These are phyloP conservation scores for Globisporangium mamillatum DNA, from an alignment of 352 stramenopile species.

Conservation along the genomic window DNA sequence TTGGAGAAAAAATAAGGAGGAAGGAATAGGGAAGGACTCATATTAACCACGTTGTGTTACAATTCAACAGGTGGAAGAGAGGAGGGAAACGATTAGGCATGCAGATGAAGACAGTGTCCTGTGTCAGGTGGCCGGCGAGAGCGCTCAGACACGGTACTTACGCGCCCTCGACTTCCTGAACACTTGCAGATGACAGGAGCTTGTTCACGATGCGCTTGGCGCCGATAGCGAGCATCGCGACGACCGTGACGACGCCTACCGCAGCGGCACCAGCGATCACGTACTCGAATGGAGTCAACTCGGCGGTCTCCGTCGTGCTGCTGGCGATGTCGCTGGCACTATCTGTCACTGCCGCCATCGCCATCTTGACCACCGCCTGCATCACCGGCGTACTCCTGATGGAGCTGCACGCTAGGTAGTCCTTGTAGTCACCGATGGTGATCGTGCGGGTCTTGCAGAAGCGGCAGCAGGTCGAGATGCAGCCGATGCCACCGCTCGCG, in stretches of 20 bases:
- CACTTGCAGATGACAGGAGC: neutral
- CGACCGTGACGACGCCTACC: slow-evolving; percentile 15
- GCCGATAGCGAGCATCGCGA: slow-evolving; percentile 13
- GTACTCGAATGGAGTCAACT: slow-evolving; percentile 8
- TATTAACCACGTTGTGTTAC: neutral
- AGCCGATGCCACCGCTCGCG: neutral
- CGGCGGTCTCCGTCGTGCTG: neutral
- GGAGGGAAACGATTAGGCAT: neutral
- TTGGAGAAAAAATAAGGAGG: neutral
- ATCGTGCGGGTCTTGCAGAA: neutral
- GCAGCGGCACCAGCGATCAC: neutral
- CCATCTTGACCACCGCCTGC: neutral
- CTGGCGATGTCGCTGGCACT: neutral
- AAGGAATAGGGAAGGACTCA: neutral
- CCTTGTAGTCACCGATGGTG: neutral
- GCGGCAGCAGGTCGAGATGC: neutral
- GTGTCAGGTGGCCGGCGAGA: neutral
- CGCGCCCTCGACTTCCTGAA: neutral
- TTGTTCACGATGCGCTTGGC: neutral
- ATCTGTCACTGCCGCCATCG: neutral
- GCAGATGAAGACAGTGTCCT: neutral
- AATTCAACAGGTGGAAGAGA: neutral
- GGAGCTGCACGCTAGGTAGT: neutral
- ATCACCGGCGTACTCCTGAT: neutral
- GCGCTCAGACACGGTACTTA: neutral